These are phyloP conservation scores for Bryopsis sp. DNA, from an alignment of 139 green algal species.

Conservation along the genomic window DNA sequence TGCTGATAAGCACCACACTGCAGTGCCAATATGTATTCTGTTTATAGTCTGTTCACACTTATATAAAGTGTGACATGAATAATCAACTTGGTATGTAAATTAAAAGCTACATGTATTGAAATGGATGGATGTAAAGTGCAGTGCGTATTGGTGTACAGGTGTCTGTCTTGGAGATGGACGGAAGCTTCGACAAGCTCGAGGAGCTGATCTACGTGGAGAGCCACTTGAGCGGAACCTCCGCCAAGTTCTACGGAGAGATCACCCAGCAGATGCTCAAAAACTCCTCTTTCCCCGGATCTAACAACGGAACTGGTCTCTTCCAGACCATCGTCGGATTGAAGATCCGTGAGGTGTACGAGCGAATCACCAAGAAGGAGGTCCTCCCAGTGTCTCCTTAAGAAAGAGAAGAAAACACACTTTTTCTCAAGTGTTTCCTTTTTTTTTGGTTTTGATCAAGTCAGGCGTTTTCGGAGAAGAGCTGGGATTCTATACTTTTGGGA, in stretches of 20 bases:
- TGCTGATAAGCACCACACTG: too few species aligned
- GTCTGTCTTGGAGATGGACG: conserved; percentile 94
- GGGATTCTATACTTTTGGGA: too few species aligned
- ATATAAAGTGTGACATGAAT: too few species aligned
- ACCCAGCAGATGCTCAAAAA: conserved; percentile 99
- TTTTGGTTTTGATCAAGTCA: too few species aligned
- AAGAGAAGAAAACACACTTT: too few species aligned
- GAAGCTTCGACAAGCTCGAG: conserved; percentile 99
- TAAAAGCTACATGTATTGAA: too few species aligned
- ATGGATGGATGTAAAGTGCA: neutral
- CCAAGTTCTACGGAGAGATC: conserved; percentile 99
- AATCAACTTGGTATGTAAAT: too few species aligned
- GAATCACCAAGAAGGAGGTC: conserved; percentile 72
- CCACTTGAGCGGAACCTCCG: conserved; percentile 91
- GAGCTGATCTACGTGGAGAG: conserved; percentile 99
- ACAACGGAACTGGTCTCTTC: conserved; percentile 95
- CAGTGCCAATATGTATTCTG: too few species aligned
- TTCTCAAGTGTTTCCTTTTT: too few species aligned
- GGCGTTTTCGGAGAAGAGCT: too few species aligned
- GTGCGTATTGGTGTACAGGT: conserved; percentile 26
- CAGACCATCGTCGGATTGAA: conserved; percentile 92
- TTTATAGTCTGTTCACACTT: too few species aligned
- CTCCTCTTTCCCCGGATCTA: conserved; percentile 90
- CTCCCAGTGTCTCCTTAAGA: conserved; percentile 23
- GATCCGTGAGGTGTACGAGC: conserved; percentile 96